Evolutionary conservation across 2,329 filamentous ascomycete species (phyloP), one percentile per base, ranked within the genome.

Genomic region (Davidsoniella neocaledoniae): DNA sequence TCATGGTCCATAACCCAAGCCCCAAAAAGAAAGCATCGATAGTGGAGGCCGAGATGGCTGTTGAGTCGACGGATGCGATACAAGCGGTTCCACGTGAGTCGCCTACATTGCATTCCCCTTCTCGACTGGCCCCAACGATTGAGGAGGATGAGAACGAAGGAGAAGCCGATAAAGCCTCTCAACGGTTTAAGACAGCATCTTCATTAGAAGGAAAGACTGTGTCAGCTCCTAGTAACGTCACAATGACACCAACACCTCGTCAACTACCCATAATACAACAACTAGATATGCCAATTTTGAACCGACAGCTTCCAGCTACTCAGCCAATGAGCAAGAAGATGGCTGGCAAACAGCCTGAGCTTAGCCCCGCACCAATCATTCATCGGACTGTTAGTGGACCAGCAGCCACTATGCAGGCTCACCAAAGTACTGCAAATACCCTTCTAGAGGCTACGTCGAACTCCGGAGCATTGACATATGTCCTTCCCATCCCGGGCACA

Each of bases 261-360:
- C 29, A 33, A 33, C 29, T 12, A 33, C 29, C 12, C 8, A 5
- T 33, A 2, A 12, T 33, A 33, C 29, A 33, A 33, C 29, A 33
- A 12, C 8, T 12, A 33, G 29, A 33, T 12, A 33, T 9, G 29
- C 29, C 29, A 33, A 33, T 33, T 12, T 33, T 33, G 29, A 33
- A 33, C 29, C 6, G 29, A 9, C 29, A 9, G 29, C 9, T 33
- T 12, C 29, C 29, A 33, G 29, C 29, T 12, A 26, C 7, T 3
- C 49, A 47, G 14, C 53, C 51, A 2, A 44, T 63, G 49, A 72
- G 68, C 54, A 62, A 65, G 14, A 74, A 73, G 56, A 66, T 69
- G 19, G 63, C 66, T 9, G 72, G 71, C 2, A 76, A 76, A 54
- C 67, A 64, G 44, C 68, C 69, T 8, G 63, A 56, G 4, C 55